Percentiles rank a stretch among this genome's conserved stretches.
Evolutionary conservation across 495 filamentous ascomycete species (phyloP).

Genomic region (Glonium stellatum): DNA sequence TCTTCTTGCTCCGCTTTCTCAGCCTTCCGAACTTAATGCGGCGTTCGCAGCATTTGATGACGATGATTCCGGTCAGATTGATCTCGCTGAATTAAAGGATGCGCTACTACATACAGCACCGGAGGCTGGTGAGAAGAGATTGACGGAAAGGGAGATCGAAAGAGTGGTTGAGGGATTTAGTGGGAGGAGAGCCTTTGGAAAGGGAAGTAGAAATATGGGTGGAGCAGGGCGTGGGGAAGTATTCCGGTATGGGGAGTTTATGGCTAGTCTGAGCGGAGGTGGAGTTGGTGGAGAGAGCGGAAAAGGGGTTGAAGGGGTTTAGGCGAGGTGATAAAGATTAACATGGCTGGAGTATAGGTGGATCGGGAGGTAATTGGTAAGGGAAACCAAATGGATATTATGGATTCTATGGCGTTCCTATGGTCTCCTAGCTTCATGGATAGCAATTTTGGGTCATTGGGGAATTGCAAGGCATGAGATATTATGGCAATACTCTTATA

Average conservation of each 20-base stretch:
- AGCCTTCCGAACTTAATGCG: constrained; percentile 67
- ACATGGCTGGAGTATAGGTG: no score
- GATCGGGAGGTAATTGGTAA: no score
- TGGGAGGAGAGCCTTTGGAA: constrained; percentile 68
- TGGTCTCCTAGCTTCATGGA: no score
- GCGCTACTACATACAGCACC: constrained; percentile 75
- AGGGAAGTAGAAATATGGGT: constrained; percentile 36
- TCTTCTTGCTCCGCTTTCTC: constrained; percentile 63
- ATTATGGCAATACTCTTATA: no score
- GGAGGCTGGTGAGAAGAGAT: constrained; percentile 57
- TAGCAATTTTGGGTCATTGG: no score
- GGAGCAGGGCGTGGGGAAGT: constrained; percentile 51
- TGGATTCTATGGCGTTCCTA: no score
- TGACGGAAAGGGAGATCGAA: constrained; percentile 75
- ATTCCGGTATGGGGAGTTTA: constrained; percentile 73
- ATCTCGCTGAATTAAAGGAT: constrained; percentile 72
- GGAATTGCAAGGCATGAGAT: no score
- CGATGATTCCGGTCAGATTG: constrained; percentile 88
- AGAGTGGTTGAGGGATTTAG: constrained; percentile 77
- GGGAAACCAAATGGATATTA: no score
- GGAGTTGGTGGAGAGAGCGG: constrained; percentile 3
- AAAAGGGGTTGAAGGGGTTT: no score
- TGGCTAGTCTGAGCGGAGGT: constrained; percentile 37
- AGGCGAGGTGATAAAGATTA: no score
- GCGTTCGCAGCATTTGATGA: constrained; percentile 94